Conservation (phyloP, 495 filamentous ascomycete species). For the Lasiosphaeria hispida region DNA sequence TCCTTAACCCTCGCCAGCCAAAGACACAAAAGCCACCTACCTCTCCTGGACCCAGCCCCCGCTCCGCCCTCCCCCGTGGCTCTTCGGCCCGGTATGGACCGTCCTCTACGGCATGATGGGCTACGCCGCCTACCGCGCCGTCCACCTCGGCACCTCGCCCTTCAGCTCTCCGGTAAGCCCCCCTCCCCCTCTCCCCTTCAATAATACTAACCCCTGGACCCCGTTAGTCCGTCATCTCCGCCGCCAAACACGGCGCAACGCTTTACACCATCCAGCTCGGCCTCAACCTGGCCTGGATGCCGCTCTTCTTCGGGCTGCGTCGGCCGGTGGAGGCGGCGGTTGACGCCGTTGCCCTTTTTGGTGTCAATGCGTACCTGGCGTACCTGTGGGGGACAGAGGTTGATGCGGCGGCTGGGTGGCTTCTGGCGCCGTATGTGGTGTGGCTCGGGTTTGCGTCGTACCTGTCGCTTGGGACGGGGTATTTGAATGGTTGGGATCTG, state of each 20-base stretch:
- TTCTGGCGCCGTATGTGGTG: constrained; percentile 71
- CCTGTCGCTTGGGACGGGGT: constrained; percentile 65
- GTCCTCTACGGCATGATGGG: constrained; percentile 85
- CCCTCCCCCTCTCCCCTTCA: background rate
- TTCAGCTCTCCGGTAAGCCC: constrained; percentile 26
- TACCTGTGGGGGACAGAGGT: constrained; percentile 67
- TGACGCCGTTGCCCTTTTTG: constrained; percentile 71
- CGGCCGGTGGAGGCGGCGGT: constrained; percentile 69
- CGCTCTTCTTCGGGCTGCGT: constrained; percentile 77
- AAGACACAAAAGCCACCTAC: constrained; percentile 58
- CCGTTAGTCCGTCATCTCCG: constrained; percentile 15
- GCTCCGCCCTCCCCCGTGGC: constrained; percentile 68
- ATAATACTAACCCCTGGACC: background rate
- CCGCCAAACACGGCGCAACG: constrained; percentile 59
- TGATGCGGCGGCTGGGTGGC: constrained; percentile 68
- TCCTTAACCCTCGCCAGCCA: constrained; percentile 7
- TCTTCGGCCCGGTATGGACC: constrained; percentile 87
- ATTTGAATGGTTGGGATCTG: constrained; percentile 72
- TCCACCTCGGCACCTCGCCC: constrained; percentile 52
- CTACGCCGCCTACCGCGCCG: constrained; percentile 72
- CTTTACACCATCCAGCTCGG: constrained; percentile 82
- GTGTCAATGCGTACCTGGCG: constrained; percentile 65
- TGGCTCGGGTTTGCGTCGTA: constrained; percentile 89
- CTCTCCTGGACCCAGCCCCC: constrained; percentile 73
- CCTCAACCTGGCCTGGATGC: constrained; percentile 89